These are phyloP conservation scores for Tieghemiomyces parasiticus DNA, from an alignment of 192 early-diverging fungal genomes.

Conservation along the genomic window DNA sequence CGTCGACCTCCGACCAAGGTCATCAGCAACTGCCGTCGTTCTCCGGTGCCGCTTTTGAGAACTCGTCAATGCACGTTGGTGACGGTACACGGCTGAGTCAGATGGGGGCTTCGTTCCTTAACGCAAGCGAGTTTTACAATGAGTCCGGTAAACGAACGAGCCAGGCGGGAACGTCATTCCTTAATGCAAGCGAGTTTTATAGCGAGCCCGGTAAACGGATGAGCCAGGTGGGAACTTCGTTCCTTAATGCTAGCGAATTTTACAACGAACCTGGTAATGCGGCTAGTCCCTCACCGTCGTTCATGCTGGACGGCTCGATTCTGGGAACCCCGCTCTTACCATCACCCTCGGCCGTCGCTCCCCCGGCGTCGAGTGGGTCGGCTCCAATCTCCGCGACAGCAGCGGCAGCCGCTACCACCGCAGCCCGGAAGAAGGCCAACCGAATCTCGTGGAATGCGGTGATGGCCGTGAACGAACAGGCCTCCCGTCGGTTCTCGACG, in stretches of 20 bases:
- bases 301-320: not conserved
- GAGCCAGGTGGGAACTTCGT: not conserved
- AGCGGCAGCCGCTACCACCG: no score
- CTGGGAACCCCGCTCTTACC: no score
- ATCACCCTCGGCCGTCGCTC: no score
- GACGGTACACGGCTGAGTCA: not conserved
- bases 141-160: no score
- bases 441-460: conserved; percentile 6
- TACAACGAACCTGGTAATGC: not conserved
- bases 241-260: not conserved
- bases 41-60: not conserved
- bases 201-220: not conserved
- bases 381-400: no score
- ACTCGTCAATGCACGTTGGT: not conserved
- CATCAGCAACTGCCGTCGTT: not conserved
- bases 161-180: no score
- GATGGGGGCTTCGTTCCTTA: not conserved
- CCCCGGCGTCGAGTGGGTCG: no score
- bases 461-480: not conserved
- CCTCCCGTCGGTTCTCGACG: no score
- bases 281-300: no score
- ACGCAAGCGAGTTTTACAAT: not conserved
- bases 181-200: no score
- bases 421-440: not conserved
- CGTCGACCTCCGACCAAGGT: no score